Percentiles rank a stretch among this genome's conserved stretches.
These are phyloP conservation scores for Beauveria asiatica DNA, from an alignment of 2,329 filamentous ascomycete genomes.

Conservation along the genomic window DNA sequence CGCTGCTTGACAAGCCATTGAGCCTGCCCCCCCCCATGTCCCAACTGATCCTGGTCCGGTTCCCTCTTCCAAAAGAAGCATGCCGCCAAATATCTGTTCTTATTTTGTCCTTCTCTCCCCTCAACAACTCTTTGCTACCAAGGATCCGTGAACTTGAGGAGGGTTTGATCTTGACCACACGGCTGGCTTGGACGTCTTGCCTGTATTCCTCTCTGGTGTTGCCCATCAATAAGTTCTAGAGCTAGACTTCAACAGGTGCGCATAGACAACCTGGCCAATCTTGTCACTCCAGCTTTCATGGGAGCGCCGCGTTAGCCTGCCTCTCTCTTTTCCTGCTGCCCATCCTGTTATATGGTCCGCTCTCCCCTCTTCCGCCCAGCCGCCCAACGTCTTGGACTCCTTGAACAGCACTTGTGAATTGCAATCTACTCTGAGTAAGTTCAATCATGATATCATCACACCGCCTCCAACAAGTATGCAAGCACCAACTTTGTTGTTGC, in stretches of 20 bases:
- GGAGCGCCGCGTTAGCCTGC: conserved; percentile 1
- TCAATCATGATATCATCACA: background rate
- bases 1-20: conserved; percentile 7
- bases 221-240: background rate
- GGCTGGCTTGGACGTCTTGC: background rate
- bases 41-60: conserved; percentile 7
- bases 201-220: background rate
- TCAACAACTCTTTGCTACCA: background rate
- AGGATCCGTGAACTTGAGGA: background rate
- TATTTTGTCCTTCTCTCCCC: background rate
- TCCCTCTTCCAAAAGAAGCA: conserved; percentile 10
- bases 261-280: background rate
- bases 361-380: conserved; percentile 1
- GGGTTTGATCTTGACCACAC: background rate
- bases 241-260: background rate
- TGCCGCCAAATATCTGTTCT: conserved; percentile 5
- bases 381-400: background rate
- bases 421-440: background rate
- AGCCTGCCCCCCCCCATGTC: conserved; percentile 6
- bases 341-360: background rate
- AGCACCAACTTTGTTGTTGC: background rate
- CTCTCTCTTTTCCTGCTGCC: background rate
- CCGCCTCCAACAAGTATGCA: background rate
- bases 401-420: background rate
- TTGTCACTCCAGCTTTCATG: background rate